Evolutionary conservation across 83 land plant genomes (phyloP), one percentile per base, ranked within the genome.

Genomic region (Picea abies): DNA sequence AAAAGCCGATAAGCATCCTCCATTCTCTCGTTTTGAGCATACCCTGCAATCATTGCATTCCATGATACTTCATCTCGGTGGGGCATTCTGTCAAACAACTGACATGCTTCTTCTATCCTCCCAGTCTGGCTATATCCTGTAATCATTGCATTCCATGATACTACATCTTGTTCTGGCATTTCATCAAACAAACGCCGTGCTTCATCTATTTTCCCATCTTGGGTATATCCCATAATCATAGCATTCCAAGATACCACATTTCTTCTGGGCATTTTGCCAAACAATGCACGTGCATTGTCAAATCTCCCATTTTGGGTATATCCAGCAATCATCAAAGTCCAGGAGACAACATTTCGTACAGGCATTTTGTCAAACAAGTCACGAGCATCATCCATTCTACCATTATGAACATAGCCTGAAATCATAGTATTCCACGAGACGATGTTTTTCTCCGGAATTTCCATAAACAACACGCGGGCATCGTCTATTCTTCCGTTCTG

Each of bases 1-100:
- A 89, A 89, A 70, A 89, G 76, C 35, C 44, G n/a, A 39, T 80
- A 29, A 5, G 88, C 86, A 4, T 86, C 78, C 26, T 79, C 73
- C 23, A 86, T 41, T 4, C 60, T 23, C 23, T 81, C 82, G 52
- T 82, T 86, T 49, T 83, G 84, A 4, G 79, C 63, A 58, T 82
- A 86, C 47, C 77, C 77, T 44, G 77, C 77, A n/a, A 73, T 44
- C 77, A 73, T 73, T 73, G 77, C 77, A 73, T 73, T 73, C 52
- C 58, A 73, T 73, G 77, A 73, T 52, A 73, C 77, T 11, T 20
- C 47, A 17, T 73, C 77, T 73, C 56, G 26, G 19, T 41, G 26
- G 47, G 77, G 77, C 23, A 73, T 73, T 73, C 56, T 44, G 25
- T 73, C 77, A 44, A 73, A 73, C 56, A 73, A 44, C 20, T 73